Conservation (phyloP, 2,329 filamentous ascomycete species). For the Cladosporium sp. region DNA sequence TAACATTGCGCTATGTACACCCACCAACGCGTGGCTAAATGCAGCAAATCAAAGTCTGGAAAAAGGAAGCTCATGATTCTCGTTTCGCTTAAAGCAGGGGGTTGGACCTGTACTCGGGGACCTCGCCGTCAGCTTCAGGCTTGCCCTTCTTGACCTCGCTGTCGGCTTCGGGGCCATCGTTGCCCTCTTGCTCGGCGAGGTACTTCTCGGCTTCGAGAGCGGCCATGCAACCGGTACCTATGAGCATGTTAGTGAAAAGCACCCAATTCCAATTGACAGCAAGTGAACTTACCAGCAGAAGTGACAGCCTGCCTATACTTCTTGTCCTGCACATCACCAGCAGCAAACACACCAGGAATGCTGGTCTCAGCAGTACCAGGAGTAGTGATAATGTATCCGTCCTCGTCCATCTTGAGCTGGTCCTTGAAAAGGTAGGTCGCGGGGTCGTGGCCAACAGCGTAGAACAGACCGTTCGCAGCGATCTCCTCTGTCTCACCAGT, state of each 20-base stretch:
- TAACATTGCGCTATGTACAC: conserved; percentile 12
- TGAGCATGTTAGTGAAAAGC: conserved; percentile 18
- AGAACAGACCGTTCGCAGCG: conserved; percentile 90
- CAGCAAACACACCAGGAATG: conserved; percentile 89
- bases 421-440: conserved; percentile 88
- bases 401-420: conserved; percentile 82
- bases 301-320: conserved; percentile 96
- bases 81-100: conserved; percentile 55
- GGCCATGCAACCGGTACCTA: conserved; percentile 93
- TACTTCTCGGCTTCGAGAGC: conserved; percentile 95
- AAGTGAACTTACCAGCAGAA: conserved; percentile 74
- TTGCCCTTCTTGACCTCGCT: conserved; percentile 48
- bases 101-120: conserved; percentile 64
- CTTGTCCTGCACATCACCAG: conserved; percentile 98
- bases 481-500: conserved; percentile 79
- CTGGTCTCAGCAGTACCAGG: conserved; percentile 87
- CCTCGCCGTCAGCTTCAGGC: conserved; percentile 53
- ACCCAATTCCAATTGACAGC: not conserved
- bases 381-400: conserved; percentile 87
- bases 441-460: conserved; percentile 95
- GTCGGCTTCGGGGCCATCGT: conserved; percentile 47
- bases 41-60: not conserved
- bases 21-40: conserved; percentile 3
- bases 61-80: conserved; percentile 6
- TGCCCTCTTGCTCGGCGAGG: conserved; percentile 75